Base-by-base conservation (phyloP, 192 early-diverging fungal genomes). In the Lobosporangium transversale region DNA sequence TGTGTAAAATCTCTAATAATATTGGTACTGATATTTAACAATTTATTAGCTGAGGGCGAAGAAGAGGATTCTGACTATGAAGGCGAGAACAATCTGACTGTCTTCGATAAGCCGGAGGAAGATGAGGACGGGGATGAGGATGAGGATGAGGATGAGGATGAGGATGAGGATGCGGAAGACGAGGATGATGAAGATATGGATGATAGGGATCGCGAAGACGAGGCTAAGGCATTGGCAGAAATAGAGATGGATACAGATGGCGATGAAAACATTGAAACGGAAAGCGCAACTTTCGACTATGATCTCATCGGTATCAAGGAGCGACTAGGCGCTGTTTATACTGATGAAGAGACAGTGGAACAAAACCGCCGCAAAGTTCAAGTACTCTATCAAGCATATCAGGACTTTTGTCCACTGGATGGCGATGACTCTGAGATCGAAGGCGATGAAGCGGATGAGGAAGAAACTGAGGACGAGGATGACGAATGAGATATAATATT, bases 141-240 rank as follows among this genome's bases (percentile, higher is more conserved):
- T 4, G 55, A 47, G 5, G 53, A 58, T 1, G 45, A 62, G 12
- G 71, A 54, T 40, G 80, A 84, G 21, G 62, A 80, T 29, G 68
- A 78, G 0, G 60, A 83, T 24, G 58, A 70, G 36, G 70, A 78
- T 20, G 70, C 79, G 12, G 73, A 74, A 8, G 59, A 68, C 21
- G 79, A 79, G 1, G 66, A 78, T 50, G 80, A 68, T 32, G 80
- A 83, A 2, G 68, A 68, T 33, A 55, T 47, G 4, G 66, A 70
- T 18, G 84, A 86, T 32, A 64, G 63, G 1, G 73, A 76, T 29
- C 64, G 63, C 1, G 70, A 66, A 17, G 58, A 60, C 12, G 50
- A 66, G 26, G 52, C 60, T 1, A 70, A 69, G 35, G 66, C 80
- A 15, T 53, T 78, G 54, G 64, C 32, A 11, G 51, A 54, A 49